These are phyloP conservation scores for Colletotrichum falcatum DNA, from an alignment of 2,329 filamentous ascomycete genomes.

Conservation along the genomic window DNA sequence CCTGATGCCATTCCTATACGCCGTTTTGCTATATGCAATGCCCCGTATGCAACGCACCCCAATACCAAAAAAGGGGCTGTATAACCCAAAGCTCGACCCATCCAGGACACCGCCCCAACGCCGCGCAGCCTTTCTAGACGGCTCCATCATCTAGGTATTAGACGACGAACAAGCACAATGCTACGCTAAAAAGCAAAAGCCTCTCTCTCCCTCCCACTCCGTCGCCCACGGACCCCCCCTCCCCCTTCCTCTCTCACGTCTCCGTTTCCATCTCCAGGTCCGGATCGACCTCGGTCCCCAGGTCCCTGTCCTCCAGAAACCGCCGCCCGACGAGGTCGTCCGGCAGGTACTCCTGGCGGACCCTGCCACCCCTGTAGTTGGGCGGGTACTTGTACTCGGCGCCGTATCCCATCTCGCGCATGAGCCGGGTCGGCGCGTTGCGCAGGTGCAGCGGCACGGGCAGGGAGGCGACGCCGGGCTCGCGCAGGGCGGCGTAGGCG, in stretches of 20 bases:
- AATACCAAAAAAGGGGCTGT: neutral
- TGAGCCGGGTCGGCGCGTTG: constrained; percentile 91
- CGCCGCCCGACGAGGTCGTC: constrained; percentile 75
- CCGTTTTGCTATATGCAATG: neutral
- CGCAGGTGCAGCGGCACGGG: constrained; percentile 89
- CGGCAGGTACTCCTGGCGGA: constrained; percentile 92
- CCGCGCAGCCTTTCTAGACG: neutral
- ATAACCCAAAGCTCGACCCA: neutral
- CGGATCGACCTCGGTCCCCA: constrained; percentile 83
- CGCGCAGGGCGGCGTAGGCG: constrained; percentile 80
- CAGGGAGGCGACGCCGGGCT: constrained; percentile 84
- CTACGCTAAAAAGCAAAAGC: neutral
- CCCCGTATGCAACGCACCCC: neutral
- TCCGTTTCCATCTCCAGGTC: constrained; percentile 63
- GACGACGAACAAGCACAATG: neutral
- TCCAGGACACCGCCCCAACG: neutral
- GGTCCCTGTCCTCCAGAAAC: constrained; percentile 84
- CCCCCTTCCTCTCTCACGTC: neutral
- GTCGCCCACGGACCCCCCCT: neutral
- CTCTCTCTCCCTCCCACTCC: too few species aligned
- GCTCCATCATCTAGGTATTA: neutral
- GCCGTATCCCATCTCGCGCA: constrained; percentile 93
- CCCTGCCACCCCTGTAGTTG: constrained; percentile 83
- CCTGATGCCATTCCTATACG: neutral
- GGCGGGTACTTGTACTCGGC: constrained; percentile 97